Conservation (phyloP, 2,329 filamentous ascomycete genomes). For the Colletotrichum chlorophyti region DNA sequence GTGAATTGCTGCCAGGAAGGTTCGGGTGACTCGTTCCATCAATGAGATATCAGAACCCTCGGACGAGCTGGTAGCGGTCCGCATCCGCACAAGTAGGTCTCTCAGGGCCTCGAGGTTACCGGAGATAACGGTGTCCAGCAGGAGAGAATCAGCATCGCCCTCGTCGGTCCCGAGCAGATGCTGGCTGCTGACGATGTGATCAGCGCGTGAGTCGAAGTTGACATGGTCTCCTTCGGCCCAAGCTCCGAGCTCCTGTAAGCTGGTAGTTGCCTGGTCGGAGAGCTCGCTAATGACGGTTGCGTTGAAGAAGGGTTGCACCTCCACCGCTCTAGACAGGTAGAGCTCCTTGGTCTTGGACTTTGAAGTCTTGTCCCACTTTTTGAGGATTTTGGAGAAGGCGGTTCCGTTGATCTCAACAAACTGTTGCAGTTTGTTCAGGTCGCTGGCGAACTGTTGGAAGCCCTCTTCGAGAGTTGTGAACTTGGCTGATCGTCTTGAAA, state of each 20-base stretch:
- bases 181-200: constrained; percentile 71
- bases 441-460: constrained; percentile 95
- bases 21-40: constrained; percentile 82
- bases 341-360: constrained; percentile 99
- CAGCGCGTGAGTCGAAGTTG: constrained; percentile 70
- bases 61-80: constrained; percentile 54
- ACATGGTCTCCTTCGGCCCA: constrained; percentile 98
- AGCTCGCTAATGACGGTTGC: constrained; percentile 95
- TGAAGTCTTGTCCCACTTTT: constrained; percentile 99
- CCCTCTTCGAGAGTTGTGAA: constrained; percentile 96
- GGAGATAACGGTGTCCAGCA: constrained; percentile 84
- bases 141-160: constrained; percentile 85
- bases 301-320: constrained; percentile 98
- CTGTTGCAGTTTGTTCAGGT: constrained; percentile 96
- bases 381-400: constrained; percentile 97
- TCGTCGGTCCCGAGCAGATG: constrained; percentile 79
- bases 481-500: constrained; percentile 87
- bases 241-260: constrained; percentile 89
- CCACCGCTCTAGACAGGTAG: constrained; percentile 93
- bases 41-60: constrained; percentile 61
- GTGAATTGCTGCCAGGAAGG: constrained; percentile 88
- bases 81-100: constrained; percentile 81
- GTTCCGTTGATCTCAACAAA: constrained; percentile 99
- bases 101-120: constrained; percentile 80
- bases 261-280: constrained; percentile 97